Evolutionary conservation across 768 basidiomycete species (phyloP), one percentile per base, ranked within the genome.

Genomic region (Trametes sanguinea): DNA sequence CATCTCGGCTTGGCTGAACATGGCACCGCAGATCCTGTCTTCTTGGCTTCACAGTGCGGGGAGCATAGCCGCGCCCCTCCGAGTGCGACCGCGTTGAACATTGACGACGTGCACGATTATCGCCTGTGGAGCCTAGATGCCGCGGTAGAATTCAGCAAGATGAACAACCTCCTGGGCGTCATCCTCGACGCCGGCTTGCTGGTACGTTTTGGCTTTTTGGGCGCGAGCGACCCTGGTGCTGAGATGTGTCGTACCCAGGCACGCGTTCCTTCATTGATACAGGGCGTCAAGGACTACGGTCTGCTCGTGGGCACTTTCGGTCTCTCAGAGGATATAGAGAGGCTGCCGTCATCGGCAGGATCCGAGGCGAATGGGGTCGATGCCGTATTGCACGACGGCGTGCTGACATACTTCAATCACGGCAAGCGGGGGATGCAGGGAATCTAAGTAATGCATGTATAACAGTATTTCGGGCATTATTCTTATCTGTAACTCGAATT

Each of bases 131-230:
- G 93, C 69, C 86, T 98, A 42, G 85, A 90, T 61, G 87, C 92
- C 60, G 95, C 94, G 14, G 94, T 98, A 58, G 94, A 95, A 68
- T 97, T 98, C 69, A 91, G 95, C 22, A 92, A 89, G 69, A 80
- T 82, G 48, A 98, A 98, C 75, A 98, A 99, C 74, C 77, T 99
- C 22, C 78, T 99, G 58, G 97, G 97, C 60, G 80, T 99, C 47
- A 87, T 96, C 70, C 82, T 97, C 52, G 92, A 97, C 73, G 90
- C 90, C 10, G 84, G 87, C 40, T 80, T 98, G 61, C 76, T 98
- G 78, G 96, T 97, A 71, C 74, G 86, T 66, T 46, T 37, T 8
- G 30, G 55, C 52, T 57, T 45, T 13, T 52, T 46, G 32, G 33
- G 45, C 30, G 37, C 17, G 13, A 43, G 16, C 17, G 48, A 30